Base-by-base conservation (phyloP, 1,139 yeast genomes). In the Taiozyma sp. region DNA sequence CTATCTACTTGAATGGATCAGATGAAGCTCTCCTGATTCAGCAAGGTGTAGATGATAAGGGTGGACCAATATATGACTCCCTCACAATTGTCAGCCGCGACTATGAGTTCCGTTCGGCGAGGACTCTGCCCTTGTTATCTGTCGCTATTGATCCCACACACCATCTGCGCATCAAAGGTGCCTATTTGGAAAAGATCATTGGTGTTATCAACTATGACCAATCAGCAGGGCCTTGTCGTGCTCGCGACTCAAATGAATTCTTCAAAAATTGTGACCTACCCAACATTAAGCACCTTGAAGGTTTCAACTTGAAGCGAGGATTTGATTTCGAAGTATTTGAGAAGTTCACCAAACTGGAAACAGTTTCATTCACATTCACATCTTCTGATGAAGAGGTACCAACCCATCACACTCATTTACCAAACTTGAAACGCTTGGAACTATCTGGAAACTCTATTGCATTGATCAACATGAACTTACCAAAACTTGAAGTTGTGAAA, bases 11-110 rank as follows among this genome's bases (percentile, higher is more conserved):
- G 19, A 42, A 50, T 29, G 47, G 28, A 2, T 42, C 50, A 6
- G 53, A 50, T 47, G 28, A 47, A 16, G 53, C 48, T 5, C 14
- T 50, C 10, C 22, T 50, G 8, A 35, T 45, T 4, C 48, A 44
- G 10, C 44, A 28, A 7, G 42, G 45, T 28, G 43, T 29, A 22
- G 45, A 45, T 7, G 43, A 16, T 4, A 13, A 45, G 1, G n/a
- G 13, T 6, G 43, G 39, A 16, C 11, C 40, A 6, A 6, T 40
- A 5, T 50, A 34, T 28, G 47, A 47, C 22, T 30, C 48, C 1
- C 21, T 50, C 19, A 39, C 41, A 6, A 24, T 43, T 7, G 28
- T 47, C 19, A 46, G 43, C 10, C 47, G 47, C 22, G 21, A 19
- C 9, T 47, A 44, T 14, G 43, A 45, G 16, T 34, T 47, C 22